These are phyloP conservation scores for Aspergillus amoenus DNA, from an alignment of 2,329 filamentous ascomycete genomes.

Conservation along the genomic window DNA sequence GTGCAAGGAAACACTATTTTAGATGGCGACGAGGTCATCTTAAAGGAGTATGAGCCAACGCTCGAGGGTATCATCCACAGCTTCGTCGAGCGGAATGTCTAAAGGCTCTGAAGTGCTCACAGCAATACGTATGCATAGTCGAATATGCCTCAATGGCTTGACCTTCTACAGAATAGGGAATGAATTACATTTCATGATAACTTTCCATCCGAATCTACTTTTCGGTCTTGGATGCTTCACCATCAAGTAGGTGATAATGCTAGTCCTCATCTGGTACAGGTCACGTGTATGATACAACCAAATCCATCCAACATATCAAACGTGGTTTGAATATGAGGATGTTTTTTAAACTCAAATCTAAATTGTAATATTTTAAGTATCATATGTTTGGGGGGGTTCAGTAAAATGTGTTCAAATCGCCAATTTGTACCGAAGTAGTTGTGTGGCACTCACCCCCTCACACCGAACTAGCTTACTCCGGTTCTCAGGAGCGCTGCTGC, in stretches of 20 bases:
- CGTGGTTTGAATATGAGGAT: neutral
- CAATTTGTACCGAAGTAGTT: neutral
- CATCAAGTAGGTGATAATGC: neutral
- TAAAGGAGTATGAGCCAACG: constrained; percentile 85
- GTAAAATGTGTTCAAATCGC: neutral
- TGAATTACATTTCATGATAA: neutral
- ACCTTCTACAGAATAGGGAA: neutral
- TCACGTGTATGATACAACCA: neutral
- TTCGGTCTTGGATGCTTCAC: too few relatives aligned
- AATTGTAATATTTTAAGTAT: too few relatives aligned
- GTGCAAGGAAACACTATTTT: constrained; percentile 88
- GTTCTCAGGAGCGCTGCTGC: neutral
- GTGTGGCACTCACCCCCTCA: neutral
- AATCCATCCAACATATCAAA: neutral
- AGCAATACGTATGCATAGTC: neutral
- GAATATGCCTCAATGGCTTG: neutral
- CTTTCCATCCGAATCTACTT: neutral
- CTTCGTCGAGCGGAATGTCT: constrained; percentile 62
- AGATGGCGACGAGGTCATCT: constrained; percentile 65
- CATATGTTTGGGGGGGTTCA: neutral
- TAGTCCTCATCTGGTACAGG: neutral
- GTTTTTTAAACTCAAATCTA: neutral
- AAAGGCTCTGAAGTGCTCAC: constrained; percentile 4
- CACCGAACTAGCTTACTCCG: neutral
- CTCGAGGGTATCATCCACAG: constrained; percentile 80